Base-by-base conservation (phyloP, 2,329 filamentous ascomycete species). In the Scolecobasidium constrictum region DNA sequence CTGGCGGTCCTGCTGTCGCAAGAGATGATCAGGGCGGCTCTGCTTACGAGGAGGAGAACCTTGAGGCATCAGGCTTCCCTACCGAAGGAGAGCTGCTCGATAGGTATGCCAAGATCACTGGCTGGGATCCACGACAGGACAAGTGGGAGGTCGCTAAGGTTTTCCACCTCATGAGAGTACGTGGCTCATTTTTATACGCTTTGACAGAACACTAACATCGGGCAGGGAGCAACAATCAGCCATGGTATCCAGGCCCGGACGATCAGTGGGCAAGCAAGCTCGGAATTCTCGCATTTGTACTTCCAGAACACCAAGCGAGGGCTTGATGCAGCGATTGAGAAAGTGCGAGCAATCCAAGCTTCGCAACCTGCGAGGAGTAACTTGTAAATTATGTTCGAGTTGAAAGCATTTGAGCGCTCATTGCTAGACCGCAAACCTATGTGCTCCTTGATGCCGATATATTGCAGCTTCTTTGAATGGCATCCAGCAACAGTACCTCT, bases 221-320 rank as follows among this genome's bases (percentile, higher is more conserved):
- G 9, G 6, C 20, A 59, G 57, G 55, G 56, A 20, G 57, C 53
- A 21, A 56, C 53, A 3, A 60, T 60, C 18, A 56, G 51, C 36
- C 56, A 60, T 45, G 56, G 56, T 1, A 60, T 60, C 9, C 58
- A 60, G 18, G 58, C 56, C 12, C 51, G 58, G 6, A 59, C 58
- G 2, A 56, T 60, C 34, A 59, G 52, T 37, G 56, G 57, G 9
- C 57, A 59, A 44, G 58, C 57, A 6, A 60, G 58, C 48, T 59
- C 55, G 45, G 55, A 58, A 28, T 60, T 59, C 43, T 56, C 56
- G 20, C 57, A 60, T 21, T 34, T 55, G 2, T 60, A 60, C 42
- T 60, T 60, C 37, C 50, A 58, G 20, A 56, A 56, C 16, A 60
- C 57, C 7, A 57, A 54, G 45, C 50, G 47, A 26, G 54, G 56